Base-by-base conservation (phyloP, 2,329 filamentous ascomycete species). In the Emergomyces orientalis region DNA sequence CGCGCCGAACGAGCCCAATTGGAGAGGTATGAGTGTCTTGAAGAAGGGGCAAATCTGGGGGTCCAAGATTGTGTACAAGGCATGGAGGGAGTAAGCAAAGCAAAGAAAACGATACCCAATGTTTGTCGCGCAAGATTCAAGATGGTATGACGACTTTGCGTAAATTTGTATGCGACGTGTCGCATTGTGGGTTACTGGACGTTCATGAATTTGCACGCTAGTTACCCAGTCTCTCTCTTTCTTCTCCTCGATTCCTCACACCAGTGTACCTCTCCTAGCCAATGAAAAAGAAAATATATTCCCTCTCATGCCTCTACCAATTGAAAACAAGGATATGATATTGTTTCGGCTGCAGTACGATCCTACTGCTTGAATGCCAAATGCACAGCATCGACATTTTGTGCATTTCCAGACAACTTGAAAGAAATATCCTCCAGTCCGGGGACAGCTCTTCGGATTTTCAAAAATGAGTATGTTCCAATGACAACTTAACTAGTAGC, bases 11-110 rank as follows among this genome's bases (percentile, higher is more conserved):
- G 85, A 88, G 58, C 84, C 88, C 0, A 86, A 88, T 70, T 96
- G 92, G 89, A 88, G 83, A 77, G 78, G 79, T 60, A 90, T 90
- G 86, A 86, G 90, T 65, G 67, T 94, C 34, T 78, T 97, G 66
- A 93, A 89, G 82, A 92, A 88, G 79, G 93, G 93, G 0, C 82
- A 93, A 73, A 86, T 84, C 65, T 97, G 90, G 74, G 93, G 93
- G 1, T 85, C 86, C 66, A 85, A 86, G 67, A 91, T 88, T 68
- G 86, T 95, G 66, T 97, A 96, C 78, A 86, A 86, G 71, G 90
- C 86, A 0, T 97, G 93, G 93, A 85, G 87, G 74, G 86, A 85
- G 66, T 86, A 77, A 64, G 6, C 25, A 27, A 37, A 37, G 34
- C 34, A 37, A 37, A 49, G 8, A 27, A 37, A 14, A 55, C 11